Percentiles rank a stretch among this genome's conserved stretches.
phyloP scores from a whole-genome alignment of 202 grass and related monocot species.

The Dendrocalamus latiflorus region DNA sequence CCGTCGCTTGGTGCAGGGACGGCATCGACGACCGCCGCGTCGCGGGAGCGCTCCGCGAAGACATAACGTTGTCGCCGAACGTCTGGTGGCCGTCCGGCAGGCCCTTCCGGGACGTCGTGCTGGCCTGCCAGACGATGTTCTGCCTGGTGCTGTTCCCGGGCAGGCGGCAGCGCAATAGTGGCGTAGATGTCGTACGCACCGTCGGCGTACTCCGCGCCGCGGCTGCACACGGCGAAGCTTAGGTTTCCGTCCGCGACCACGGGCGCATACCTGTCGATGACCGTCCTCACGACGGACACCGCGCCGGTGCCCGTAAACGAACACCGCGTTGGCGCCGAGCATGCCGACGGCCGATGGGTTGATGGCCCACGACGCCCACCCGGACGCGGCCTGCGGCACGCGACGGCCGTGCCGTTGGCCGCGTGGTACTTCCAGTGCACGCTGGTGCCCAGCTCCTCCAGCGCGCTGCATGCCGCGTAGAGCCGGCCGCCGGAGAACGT shows the following conservation, averaged over 20 bases:
- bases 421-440: constrained; percentile 37
- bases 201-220: constrained; percentile 21
- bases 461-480: constrained; percentile 27
- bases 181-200: constrained; percentile 47
- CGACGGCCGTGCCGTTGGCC: constrained; percentile 16
- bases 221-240: constrained; percentile 28
- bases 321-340: constrained; percentile 35
- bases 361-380: constrained; percentile 44
- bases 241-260: not conserved
- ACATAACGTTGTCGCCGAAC: not conserved
- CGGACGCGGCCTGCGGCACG: not conserved
- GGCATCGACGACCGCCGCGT: not conserved
- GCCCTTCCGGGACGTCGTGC: not conserved
- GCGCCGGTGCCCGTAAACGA: constrained; percentile 17
- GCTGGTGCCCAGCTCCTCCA: constrained; percentile 17
- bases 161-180: constrained; percentile 19
- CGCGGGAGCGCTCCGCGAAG: not conserved
- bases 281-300: not conserved
- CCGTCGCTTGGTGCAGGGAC: not conserved
- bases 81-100: not conserved
- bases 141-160: constrained; percentile 2
- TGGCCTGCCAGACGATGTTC: constrained; percentile 30
- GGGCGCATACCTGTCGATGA: not conserved
- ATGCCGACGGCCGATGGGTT: constrained; percentile 27
- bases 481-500: constrained; percentile 13